A percentile compares a stretch with the other conserved stretches of the same genome.
Evolutionary conservation across 257 asterid genomes (phyloP).

Genomic region (Agastache rugosa): DNA sequence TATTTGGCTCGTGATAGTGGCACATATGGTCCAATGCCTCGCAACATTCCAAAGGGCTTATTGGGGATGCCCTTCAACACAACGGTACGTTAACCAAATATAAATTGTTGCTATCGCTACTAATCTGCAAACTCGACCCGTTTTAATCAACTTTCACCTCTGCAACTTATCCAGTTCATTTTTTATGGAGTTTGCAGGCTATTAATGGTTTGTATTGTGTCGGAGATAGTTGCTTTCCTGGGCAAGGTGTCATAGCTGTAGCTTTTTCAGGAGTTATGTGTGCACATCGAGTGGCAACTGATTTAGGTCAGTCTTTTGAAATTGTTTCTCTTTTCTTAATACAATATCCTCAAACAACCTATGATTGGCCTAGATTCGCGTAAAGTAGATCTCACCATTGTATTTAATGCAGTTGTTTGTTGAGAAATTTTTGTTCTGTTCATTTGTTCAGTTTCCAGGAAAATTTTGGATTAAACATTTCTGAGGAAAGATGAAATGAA

Average conservation of each 20-base stretch:
- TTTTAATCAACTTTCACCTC: constrained; percentile 20
- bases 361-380: not conserved
- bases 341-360: constrained; percentile 7
- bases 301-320: constrained; percentile 62
- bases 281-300: constrained; percentile 97
- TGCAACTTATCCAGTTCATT: constrained; percentile 26
- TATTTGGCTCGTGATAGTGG: constrained; percentile 98
- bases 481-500: not conserved
- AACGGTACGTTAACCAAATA: constrained; percentile 57
- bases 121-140: constrained; percentile 12
- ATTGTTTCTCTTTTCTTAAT: not conserved
- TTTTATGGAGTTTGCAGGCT: constrained; percentile 60
- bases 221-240: constrained; percentile 99
- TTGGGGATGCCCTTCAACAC: constrained; percentile 98
- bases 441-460: not conserved
- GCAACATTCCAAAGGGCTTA: constrained; percentile 78
- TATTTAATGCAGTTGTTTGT: constrained; percentile 8
- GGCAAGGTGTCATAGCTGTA: constrained; percentile 98
- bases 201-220: constrained; percentile 90
- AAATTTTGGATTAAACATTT: not conserved
- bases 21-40: constrained; percentile 98
- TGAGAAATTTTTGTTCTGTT: not conserved
- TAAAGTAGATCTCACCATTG: constrained; percentile 7
- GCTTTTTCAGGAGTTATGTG: constrained; percentile 99
- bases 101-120: constrained; percentile 9